These are phyloP conservation scores for Vanrija sp. DNA, from an alignment of 1,284 basidiomycete species.

Conservation along the genomic window DNA sequence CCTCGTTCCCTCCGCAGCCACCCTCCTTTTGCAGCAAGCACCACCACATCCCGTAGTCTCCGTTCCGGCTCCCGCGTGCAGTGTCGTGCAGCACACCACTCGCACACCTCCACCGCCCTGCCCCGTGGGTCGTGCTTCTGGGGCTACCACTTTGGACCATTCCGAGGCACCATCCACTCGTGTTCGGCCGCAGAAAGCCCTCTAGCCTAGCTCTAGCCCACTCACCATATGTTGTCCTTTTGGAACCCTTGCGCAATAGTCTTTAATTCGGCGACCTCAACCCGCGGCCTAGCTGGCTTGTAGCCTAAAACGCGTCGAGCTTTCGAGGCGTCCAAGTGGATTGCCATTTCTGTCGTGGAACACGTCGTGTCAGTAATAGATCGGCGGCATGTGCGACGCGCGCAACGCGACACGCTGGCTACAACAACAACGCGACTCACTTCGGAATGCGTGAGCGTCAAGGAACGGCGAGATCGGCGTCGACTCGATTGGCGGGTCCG, in stretches of 20 bases:
- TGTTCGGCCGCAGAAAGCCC: too few species aligned
- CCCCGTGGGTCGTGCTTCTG: neutral
- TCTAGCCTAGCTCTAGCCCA: neutral
- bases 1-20: neutral
- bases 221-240: slow-evolving; percentile 43
- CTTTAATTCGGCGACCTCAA: slow-evolving; percentile 37
- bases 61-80: neutral
- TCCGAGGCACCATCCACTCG: too few species aligned
- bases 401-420: too few species aligned
- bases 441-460: slow-evolving; percentile 60
- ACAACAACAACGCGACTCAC: slow-evolving; percentile 24
- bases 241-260: slow-evolving; percentile 43
- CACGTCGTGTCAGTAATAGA: neutral
- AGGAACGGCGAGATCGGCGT: slow-evolving; percentile 77
- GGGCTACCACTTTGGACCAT: neutral
- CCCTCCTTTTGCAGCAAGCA: neutral
- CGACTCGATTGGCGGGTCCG: slow-evolving; percentile 68
- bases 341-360: slow-evolving; percentile 55
- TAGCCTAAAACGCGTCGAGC: slow-evolving; percentile 59
- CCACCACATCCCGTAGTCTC: neutral
- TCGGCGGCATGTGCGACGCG: neutral
- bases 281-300: slow-evolving; percentile 59
- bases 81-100: neutral
- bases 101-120: neutral
- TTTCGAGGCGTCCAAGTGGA: slow-evolving; percentile 44